Conservation (phyloP, 345 rosid genomes). For the Firmiana major region DNA sequence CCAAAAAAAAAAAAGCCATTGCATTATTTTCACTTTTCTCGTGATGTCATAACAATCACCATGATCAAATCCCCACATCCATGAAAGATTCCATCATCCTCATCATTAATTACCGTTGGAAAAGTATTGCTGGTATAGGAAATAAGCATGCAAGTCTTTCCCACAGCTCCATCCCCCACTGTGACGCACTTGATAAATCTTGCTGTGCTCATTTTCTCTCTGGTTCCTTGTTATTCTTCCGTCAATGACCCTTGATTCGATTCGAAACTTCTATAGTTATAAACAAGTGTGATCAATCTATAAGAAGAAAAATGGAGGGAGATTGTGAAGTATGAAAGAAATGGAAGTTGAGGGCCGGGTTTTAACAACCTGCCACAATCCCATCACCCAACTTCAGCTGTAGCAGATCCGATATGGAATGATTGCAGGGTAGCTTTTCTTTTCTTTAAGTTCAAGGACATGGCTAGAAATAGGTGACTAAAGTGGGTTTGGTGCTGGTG, state of each 20-base stretch:
- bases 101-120: slow-evolving; percentile 45
- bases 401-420: slow-evolving; percentile 23
- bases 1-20: neutral
- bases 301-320: neutral
- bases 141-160: slow-evolving; percentile 82
- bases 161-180: slow-evolving; percentile 83
- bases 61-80: too few species aligned
- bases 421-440: slow-evolving; percentile 27
- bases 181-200: slow-evolving; percentile 83
- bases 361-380: slow-evolving; percentile 23
- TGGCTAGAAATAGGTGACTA: slow-evolving; percentile 16
- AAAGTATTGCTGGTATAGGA: slow-evolving; percentile 77
- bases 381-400: slow-evolving; percentile 24
- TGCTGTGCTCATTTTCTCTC: slow-evolving; percentile 53
- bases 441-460: slow-evolving; percentile 49
- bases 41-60: neutral
- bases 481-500: slow-evolving; percentile 42
- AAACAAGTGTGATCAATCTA: neutral
- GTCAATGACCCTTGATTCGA: neutral
- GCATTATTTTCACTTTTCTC: neutral
- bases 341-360: neutral
- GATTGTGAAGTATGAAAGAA: slow-evolving; percentile 9
- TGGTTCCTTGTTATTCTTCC: too few species aligned
- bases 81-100: neutral
- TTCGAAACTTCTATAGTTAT: neutral